These are phyloP conservation scores for Protomyces pachydermus DNA, from an alignment of 1,139 yeast species.

Conservation along the genomic window DNA sequence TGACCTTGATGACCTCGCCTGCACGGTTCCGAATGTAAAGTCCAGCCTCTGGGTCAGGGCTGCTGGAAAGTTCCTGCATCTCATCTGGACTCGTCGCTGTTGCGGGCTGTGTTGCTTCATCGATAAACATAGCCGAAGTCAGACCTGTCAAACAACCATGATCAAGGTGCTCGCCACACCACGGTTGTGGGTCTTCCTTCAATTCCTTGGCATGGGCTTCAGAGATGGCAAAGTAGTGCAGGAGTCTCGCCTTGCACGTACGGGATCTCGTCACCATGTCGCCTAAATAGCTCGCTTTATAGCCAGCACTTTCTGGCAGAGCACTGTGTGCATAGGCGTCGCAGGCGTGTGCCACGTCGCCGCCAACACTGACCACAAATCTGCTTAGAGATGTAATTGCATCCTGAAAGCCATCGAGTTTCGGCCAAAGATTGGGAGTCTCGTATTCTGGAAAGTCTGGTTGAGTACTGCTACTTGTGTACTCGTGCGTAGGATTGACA, in stretches of 20 bases:
- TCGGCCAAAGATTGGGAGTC: slow-evolving; percentile 13
- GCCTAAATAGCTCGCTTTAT: slow-evolving; percentile 44
- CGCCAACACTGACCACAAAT: slow-evolving; percentile 51
- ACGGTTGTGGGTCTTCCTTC: slow-evolving; percentile 39
- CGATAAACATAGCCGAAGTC: slow-evolving; percentile 50
- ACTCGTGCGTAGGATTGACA: slow-evolving; percentile 42
- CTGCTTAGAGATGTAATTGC: slow-evolving; percentile 40
- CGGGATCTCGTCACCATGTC: slow-evolving; percentile 49
- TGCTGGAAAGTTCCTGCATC: slow-evolving; percentile 35
- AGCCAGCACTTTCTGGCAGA: slow-evolving; percentile 35
- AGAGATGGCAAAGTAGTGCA: slow-evolving; percentile 49
- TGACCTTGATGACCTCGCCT: slow-evolving; percentile 49
- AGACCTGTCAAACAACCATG: slow-evolving; percentile 58
- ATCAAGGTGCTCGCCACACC: slow-evolving; percentile 67
- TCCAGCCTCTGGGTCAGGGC: slow-evolving; percentile 51
- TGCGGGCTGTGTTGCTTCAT: background rate
- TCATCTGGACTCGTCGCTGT: slow-evolving; percentile 4
- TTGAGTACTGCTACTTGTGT: slow-evolving; percentile 49
- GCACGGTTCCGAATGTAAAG: slow-evolving; percentile 51
- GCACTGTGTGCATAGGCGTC: slow-evolving; percentile 38
- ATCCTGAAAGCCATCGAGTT: slow-evolving; percentile 33
- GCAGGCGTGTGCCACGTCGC: slow-evolving; percentile 51
- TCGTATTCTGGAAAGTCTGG: slow-evolving; percentile 32
- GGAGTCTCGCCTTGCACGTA: slow-evolving; percentile 56
- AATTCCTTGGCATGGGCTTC: slow-evolving; percentile 6